Base-by-base conservation (phyloP, 2,329 filamentous ascomycete genomes). In the Sclerotinia nivalis region DNA sequence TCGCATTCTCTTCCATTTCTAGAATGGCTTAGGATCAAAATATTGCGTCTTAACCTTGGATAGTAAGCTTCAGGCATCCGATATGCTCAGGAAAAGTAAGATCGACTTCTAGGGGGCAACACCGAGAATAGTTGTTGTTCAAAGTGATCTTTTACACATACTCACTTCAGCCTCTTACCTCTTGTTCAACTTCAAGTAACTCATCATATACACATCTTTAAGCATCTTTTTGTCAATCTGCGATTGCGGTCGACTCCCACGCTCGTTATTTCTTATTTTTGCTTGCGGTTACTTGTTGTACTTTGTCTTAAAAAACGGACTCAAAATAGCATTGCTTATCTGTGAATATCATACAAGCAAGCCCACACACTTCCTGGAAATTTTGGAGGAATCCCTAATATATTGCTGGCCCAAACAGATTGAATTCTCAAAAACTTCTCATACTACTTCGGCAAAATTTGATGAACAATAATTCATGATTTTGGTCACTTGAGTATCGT, bases 31-130 rank as follows among this genome's bases (percentile, higher is more conserved):
- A 25, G 49, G 40, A 69, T 65, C 56, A 55, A 55, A 69, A 55
- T 65, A 69, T 65, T 50, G 31, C 59, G 60, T 69, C 28, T 65
- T 31, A 40, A 65, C 54, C 67, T 54, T 69, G 47, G 67, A 64
- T 37, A 37, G 67, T 69, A 69, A 54, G 58, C 20, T 69, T 69
- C 40, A 69, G 67, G 59, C 59, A 65, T 65, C 67, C 59, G 45
- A 37, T 69, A 62, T 55, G 12, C 31, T 54, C 25, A 64, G 49
- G 25, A 64, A 43, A 37, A 69, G 67, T 65, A 65, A 69, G 67
- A 69, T 69, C 67, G 67, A 34, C 59, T 64, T 69, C 67, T 65
- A 69, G 67, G 67, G 66, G 66, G 56, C 45, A 64, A 54, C 58
- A 61, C 58, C 45, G 56, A 64, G 37, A 56, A 56, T 50, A 49